Base-by-base conservation (phyloP, 2,329 filamentous ascomycete genomes). In the Alternaria metachromatica region DNA sequence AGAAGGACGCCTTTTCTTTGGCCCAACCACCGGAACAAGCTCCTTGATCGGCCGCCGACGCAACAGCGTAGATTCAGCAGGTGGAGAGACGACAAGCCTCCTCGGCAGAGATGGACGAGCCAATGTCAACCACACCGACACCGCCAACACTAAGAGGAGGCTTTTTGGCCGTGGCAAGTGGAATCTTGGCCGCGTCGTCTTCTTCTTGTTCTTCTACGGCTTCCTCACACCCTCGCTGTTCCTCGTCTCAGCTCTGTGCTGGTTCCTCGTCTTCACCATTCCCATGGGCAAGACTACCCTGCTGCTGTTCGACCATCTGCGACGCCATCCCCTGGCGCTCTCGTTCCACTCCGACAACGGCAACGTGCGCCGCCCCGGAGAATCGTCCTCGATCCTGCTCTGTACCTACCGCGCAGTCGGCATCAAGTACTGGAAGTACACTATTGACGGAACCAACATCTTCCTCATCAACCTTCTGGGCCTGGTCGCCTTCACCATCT, bases 381-480 rank as follows among this genome's bases (percentile, higher is more conserved):
- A 89, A 15, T 89, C 91, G 20, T 91, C 93, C 49, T 95, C 94
- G 11, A 95, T 99, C 65, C 85, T 99, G 18, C 86, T 99, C 33
- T 99, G 96, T 86, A 99, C 96, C 6, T 99, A 99, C 82, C 92
- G 96, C 62, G 96, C 96, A 46, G 95, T 96, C 12, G 96, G 96
- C 12, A 86, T 89, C 70, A 95, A 95, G 80, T 99, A 99, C 84
- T 99, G 96, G 95, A 99, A 99, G 82, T 99, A 99, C 82, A 99
- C 96, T 5, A 86, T 99, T 62, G 96, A 99, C 77, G 96, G 96
- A 59, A 99, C 96, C 65, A 99, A 99, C 82, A 97, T 99, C 77
- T 98, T 99, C 82, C 88, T 99, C 70, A 97, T 99, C 84, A 99
- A 99, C 79, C 87, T 99, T 61, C 93, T 98, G 83, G 91, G 89